These are phyloP conservation scores for Pachyrhizus erosus DNA, from an alignment of 306 rosid genomes.

Conservation along the genomic window DNA sequence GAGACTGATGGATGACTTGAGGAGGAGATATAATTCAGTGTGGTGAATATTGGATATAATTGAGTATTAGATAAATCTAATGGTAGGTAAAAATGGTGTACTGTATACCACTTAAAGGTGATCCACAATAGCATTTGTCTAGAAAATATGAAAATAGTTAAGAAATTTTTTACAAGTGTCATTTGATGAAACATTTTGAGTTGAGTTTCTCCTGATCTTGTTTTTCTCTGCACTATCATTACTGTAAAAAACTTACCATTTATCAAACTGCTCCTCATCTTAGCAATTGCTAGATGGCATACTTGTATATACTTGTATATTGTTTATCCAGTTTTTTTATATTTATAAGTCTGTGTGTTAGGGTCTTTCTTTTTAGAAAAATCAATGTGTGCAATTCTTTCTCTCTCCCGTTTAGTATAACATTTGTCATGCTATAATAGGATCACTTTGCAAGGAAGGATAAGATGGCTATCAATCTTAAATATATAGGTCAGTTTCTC, in stretches of 20 bases:
- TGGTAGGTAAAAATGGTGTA: too few species aligned
- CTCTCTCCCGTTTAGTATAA: slow-evolving; percentile 27
- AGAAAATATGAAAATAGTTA: not conserved
- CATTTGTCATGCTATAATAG: slow-evolving; percentile 48
- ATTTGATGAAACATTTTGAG: not conserved
- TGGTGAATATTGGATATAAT: too few species aligned
- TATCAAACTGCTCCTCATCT: not conserved
- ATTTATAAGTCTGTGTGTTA: slow-evolving; percentile 15
- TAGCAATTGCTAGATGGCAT: slow-evolving; percentile 21
- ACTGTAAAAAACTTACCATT: not conserved
- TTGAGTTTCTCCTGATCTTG: not conserved
- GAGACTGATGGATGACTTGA: too few species aligned
- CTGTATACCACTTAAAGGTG: too few species aligned
- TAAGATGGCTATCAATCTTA: slow-evolving; percentile 66
- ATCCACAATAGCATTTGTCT: too few species aligned
- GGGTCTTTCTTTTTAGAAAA: slow-evolving; percentile 9
- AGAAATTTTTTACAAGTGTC: not conserved
- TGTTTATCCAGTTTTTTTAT: not conserved
- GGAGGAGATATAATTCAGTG: too few species aligned
- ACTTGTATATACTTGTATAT: not conserved
- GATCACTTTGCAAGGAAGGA: slow-evolving; percentile 61
- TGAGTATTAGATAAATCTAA: too few species aligned
- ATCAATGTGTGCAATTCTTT: slow-evolving; percentile 24
- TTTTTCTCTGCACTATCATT: not conserved
- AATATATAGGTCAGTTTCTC: slow-evolving; percentile 74